Evolutionary conservation across 75 land plant genomes (phyloP).

Genomic region (Selaginella tamariscina): DNA sequence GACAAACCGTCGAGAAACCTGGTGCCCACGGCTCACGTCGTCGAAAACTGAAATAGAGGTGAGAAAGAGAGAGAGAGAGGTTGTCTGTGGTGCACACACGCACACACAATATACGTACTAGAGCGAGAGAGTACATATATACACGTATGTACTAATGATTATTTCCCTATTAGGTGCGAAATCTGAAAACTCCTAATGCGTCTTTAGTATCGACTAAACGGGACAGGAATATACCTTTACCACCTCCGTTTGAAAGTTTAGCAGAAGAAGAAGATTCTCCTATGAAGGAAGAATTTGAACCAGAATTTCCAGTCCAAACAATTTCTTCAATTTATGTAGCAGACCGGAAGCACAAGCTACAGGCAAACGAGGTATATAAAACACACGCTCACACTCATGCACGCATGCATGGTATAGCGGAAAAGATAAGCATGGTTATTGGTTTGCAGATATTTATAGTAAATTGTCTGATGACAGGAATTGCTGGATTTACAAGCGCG

Average conservation of each 20-base stretch:
- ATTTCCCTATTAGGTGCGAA: slow-evolving; percentile 5
- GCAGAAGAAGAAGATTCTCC: slow-evolving; percentile 27
- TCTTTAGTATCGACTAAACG: slow-evolving; percentile 14
- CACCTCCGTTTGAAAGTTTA: slow-evolving; percentile 56
- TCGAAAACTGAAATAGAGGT: slow-evolving; percentile 34
- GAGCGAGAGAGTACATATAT: neutral
- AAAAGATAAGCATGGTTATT: no score
- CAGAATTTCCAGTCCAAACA: neutral
- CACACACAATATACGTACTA: neutral
- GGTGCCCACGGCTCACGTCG: slow-evolving; percentile 55
- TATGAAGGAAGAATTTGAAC: neutral
- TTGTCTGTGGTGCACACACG: neutral
- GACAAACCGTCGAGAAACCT: slow-evolving; percentile 78
- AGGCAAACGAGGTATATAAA: neutral
- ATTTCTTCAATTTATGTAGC: neutral
- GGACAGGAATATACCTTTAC: no score
- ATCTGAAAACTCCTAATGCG: neutral
- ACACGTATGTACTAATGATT: slow-evolving; percentile 15
- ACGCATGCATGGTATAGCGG: no score
- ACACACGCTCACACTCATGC: no score
- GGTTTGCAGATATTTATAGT: no score
- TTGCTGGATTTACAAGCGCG: neutral
- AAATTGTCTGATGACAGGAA: neutral
- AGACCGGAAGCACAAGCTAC: neutral
- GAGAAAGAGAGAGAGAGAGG: neutral